Percentiles rank a stretch among this genome's conserved stretches.
phyloP scores from a whole-genome alignment of 768 basidiomycete genomes.

The Plicaturopsis crispa region DNA sequence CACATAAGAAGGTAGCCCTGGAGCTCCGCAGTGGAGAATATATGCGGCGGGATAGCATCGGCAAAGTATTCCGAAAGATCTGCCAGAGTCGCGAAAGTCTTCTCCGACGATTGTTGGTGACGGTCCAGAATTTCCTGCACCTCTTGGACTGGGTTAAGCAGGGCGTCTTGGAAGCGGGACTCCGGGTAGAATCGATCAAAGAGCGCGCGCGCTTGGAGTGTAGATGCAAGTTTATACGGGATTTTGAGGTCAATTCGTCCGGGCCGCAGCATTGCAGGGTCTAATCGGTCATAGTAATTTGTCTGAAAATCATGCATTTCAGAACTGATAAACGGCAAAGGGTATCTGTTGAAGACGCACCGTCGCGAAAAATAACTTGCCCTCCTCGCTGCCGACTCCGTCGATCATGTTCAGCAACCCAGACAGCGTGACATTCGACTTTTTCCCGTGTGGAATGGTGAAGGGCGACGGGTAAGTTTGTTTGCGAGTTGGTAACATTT shows the following conservation, averaged over 20 bases:
- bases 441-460: constrained; percentile 2
- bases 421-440: constrained; percentile 39
- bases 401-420: constrained; percentile 54
- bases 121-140: neutral
- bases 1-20: constrained; percentile 49
- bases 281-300: constrained; percentile 48
- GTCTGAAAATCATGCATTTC: constrained; percentile 24
- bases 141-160: neutral
- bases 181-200: constrained; percentile 45
- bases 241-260: constrained; percentile 51
- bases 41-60: constrained; percentile 31
- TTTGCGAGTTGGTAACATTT: neutral
- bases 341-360: constrained; percentile 18
- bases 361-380: constrained; percentile 55
- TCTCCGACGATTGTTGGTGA: constrained; percentile 7
- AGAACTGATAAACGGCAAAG: neutral
- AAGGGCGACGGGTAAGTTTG: neutral
- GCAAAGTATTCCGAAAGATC: constrained; percentile 36
- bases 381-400: constrained; percentile 54
- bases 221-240: constrained; percentile 40
- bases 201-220: constrained; percentile 36
- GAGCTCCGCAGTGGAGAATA: constrained; percentile 53
- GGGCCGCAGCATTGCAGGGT: constrained; percentile 47
- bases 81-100: constrained; percentile 2
- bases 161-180: constrained; percentile 2